Evolutionary conservation across 805 yeast genomes (phyloP), one percentile per base, ranked within the genome.

Genomic region (Myxozyma melibiosi): DNA sequence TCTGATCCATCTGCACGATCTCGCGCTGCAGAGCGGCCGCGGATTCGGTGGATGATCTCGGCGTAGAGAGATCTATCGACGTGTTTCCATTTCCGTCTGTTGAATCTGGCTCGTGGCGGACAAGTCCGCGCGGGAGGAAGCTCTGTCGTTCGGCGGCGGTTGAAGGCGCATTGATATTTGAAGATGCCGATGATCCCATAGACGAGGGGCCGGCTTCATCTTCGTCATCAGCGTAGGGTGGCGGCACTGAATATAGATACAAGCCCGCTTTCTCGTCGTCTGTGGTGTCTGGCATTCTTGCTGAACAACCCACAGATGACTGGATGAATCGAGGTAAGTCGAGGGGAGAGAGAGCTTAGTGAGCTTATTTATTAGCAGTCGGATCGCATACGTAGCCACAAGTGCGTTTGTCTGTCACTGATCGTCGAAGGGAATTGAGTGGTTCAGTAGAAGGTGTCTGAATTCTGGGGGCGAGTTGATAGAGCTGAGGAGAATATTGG

Each of bases 1-100:
- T 11, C 44, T 51, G 75, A 30, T 78, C 82, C 68, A 81, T 75
- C 58, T 73, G 74, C 46, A 73, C 73, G 63, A 72, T 73, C 33
- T 67, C 70, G 11, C 59, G 55, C 20, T 49, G 46, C 35, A 59
- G 51, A 20, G 43, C 58, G 5, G 55, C 55, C 11, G 33, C 46
- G 5, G 58, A 43, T 11, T 60, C 62, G 2, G 53, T 16, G 11
- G 64, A 56, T 18, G 64, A 46, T 11, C 64, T 44, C 14, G 63
- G 63, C 2, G 63, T 58, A 8, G 61, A 51, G 16, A 58, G 37
- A 16, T 49, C 30, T 30, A 51, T 25, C n/a, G 61, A 54, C 40
- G 41, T 51, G 28, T 25, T 27, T 25, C 43, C 46, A 22, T 37
- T 45, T 3, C 14, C 35, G 16, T 46, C 42, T 7, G 43, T 16